Evolutionary conservation across 257 asterid genomes (phyloP), one percentile per base, ranked within the genome.

Genomic region (Forsythia suspensa): DNA sequence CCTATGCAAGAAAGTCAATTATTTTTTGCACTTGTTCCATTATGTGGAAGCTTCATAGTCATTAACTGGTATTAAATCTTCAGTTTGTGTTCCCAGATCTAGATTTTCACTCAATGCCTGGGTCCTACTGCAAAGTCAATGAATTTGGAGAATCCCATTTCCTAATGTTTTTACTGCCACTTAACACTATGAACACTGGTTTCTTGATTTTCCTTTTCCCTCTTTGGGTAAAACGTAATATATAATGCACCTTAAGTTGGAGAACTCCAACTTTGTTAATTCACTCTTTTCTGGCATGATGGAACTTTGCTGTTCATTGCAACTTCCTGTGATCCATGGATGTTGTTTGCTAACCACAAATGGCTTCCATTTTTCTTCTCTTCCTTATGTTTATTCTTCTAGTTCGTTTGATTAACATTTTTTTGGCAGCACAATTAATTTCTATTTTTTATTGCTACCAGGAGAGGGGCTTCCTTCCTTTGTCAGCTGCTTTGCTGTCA

Each of bases 401-500:
- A 55, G 63, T 39, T 72, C 71, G 73, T 75, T 46, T 70, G 51
- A 42, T 78, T 52, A 29, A 42, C 61, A 29, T 76, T 72, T 57
- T 73, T 71, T 71, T 57, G 18, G 66, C 73, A 41, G 80, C 69
- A 44, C 81, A 70, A 72, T 82, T 83, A 44, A 79, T 29, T 77
- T 77, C 59, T 37, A 72, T 57, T 29, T 81, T 84, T 43, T 80
- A 80, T 76, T 41, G 77, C 82, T 42, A 82, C 70, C 97, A 96
- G 99, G 99, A 94, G 83, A 92, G 95, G 82, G 99, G 97, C 65
- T 96, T 96, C 90, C 95, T 96, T 84, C 95, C 98, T 72, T 88
- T 96, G 87, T 89, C 99, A 80, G 97, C 95, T 78, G 97, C 98
- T 38, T 85, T 96, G 87, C 89, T 96, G 77, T 96, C 99, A 34